These are phyloP conservation scores for Tinospora cordifolia DNA, from an alignment of 164 flowering plant species.

Conservation along the genomic window DNA sequence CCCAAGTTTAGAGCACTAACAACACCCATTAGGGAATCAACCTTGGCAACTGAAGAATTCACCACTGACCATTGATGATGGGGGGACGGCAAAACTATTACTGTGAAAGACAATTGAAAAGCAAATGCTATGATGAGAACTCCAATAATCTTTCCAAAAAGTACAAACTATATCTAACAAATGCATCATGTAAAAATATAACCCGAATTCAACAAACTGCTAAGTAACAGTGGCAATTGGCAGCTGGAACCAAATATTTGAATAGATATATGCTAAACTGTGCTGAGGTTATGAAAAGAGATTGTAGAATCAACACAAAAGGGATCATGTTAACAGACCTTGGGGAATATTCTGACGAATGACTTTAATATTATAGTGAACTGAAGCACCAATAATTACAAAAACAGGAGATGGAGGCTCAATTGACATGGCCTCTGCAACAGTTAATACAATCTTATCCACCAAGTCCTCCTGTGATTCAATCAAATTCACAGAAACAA, in stretches of 20 bases:
- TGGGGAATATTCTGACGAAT: conserved; percentile 70
- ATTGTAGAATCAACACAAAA: not conserved
- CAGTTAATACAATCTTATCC: conserved; percentile 73
- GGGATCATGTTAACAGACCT: conserved; percentile 32
- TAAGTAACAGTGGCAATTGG: not conserved
- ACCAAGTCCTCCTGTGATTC: conserved; percentile 59
- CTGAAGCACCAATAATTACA: conserved; percentile 63
- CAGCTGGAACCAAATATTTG: not conserved
- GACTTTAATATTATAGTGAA: conserved; percentile 60
- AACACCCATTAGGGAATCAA: conserved; percentile 49
- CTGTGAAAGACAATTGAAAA: conserved; percentile 29
- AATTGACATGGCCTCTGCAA: conserved; percentile 94
- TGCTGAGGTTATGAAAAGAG: not conserved
- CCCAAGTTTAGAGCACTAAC: conserved; percentile 57
- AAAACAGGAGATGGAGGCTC: conserved; percentile 90
- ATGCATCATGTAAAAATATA: not conserved
- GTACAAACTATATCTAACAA: not conserved
- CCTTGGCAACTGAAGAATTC: conserved; percentile 70
- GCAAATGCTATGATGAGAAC: not conserved
- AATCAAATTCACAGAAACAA: conserved; percentile 63
- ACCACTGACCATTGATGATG: conserved; percentile 63
- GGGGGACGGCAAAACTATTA: conserved; percentile 64
- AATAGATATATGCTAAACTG: not conserved
- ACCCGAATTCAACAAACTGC: not conserved
- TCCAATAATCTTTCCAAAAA: not conserved